Conservation (phyloP, 2,329 filamentous ascomycete genomes). For the Alternaria ventricosa region DNA sequence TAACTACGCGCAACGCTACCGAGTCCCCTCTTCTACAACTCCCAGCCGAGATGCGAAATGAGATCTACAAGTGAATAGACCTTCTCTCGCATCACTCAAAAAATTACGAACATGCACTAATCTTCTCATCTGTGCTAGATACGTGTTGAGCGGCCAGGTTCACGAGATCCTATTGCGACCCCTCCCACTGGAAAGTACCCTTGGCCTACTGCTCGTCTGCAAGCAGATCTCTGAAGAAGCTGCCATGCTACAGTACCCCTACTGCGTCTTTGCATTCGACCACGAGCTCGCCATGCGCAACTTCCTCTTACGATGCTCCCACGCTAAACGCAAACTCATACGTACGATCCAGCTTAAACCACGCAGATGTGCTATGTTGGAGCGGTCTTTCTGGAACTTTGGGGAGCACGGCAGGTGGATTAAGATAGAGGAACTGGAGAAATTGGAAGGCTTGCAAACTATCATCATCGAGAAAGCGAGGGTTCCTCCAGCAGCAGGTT, state of each 20-base stretch:
- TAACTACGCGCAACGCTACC: not conserved
- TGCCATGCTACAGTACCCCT: not conserved
- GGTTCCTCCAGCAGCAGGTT: not conserved
- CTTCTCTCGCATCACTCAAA: not conserved
- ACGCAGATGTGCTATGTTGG: not conserved
- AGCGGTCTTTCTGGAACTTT: not conserved
- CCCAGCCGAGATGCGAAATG: not conserved
- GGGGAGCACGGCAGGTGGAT: too few species aligned
- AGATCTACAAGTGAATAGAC: not conserved
- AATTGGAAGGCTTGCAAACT: not conserved
- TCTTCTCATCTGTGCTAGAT: not conserved
- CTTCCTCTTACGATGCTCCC: not conserved
- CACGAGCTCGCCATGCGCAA: not conserved
- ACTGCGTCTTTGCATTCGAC: not conserved
- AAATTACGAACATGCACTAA: not conserved
- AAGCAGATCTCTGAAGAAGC: not conserved
- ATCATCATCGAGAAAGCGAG: not conserved
- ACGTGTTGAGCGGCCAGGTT: not conserved
- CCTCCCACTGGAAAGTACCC: not conserved
- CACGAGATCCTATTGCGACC: not conserved
- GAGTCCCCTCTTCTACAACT: not conserved
- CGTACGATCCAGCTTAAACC: not conserved
- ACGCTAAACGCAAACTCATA: not conserved
- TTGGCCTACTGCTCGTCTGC: not conserved
- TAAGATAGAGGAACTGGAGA: not conserved